Evolutionary conservation across 2,329 filamentous ascomycete species (phyloP), one percentile per base, ranked within the genome.

Genomic region (Aaosphaeria pasadenensis): DNA sequence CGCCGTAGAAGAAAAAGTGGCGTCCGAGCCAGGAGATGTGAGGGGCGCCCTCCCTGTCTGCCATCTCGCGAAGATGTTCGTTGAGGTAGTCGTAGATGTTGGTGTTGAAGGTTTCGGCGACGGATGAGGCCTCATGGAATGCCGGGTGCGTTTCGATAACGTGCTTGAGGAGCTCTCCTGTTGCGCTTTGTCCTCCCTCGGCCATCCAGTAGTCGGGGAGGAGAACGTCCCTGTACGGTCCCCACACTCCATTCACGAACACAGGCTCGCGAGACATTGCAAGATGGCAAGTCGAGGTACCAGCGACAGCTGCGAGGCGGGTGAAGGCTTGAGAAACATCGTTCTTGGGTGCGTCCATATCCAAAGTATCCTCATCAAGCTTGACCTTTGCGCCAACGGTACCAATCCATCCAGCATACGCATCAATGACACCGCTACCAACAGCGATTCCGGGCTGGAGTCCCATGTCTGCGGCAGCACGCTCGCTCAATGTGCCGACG

Each of bases 1-100:
- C 94, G 54, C 94, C 94, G 70, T 99, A 99, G 77, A 99, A 95
- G 83, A 99, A 99, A 75, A 95, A 88, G 72, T 99, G 92, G 6
- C 92, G 88, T 9, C 85, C 91, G 2, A 99, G 79, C 71, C 91
- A 95, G 13, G 89, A 86, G 53, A 97, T 81, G 45, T 83, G 84
- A 0, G 91, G 91, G 2, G 89, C 89, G 2, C 79, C 75, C 28
- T 76, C 72, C 61, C 85, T 85, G 60, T 86, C 80, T 28, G 81
- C 81, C 77, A 97, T 80, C 58, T 89, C 84, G 51, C 84, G 82
- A 7, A 99, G 83, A 63, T 95, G 91, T 53, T 85, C 81, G 71
- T 99, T 97, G 48, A 99, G 81, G 70, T 91, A 96, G 67, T 96
- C 91, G 74, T 96, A 99, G 54, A 97, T 90, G 74, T 91, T 95